Evolutionary conservation across 768 basidiomycete genomes (phyloP), one percentile per base, ranked within the genome.

Genomic region (Suillus luteus): DNA sequence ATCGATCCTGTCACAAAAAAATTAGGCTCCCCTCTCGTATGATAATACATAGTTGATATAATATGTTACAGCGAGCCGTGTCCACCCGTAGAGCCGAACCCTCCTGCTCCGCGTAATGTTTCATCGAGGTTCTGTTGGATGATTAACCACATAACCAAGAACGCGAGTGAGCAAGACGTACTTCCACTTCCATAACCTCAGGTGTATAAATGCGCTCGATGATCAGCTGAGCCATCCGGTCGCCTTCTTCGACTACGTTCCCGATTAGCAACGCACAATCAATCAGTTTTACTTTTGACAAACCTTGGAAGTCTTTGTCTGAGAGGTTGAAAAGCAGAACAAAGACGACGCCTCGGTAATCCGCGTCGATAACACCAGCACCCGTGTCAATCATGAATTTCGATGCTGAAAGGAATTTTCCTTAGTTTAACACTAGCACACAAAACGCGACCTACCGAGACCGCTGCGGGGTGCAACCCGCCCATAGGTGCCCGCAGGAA

Each of bases 311-410:
- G 70, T 98, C 94, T 64, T 86, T 81, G 75, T 97, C 93, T 0
- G 91, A 91, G 62, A 89, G 85, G 74, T 99, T 99, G 85, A 94
- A 98, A 51, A 99, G 82, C 35, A 99, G 81, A 41, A 99, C 93
- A 71, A 90, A 95, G 54, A 99, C 86, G 14, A 87, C 80, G 24
- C 97, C 97, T 60, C 97, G 84, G 76, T 99, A 99, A 75, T 99
- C 97, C 8, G 94, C 93, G 67, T 99, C 97, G 59, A 99, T 86
- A 8, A 99, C 97, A 24, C 96, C 97, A 12, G 97, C 97, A 1
- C 97, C 97, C 0, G 96, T 99, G 72, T 96, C 93, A 64, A 99
- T 98, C 88, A 94, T 95, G 75, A 93, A 95, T 73, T 99, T 99
- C 17, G 92, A 92, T 22, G 97, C 97, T 97, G 66, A 19, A 66